Evolutionary conservation across 202 grass and related monocot genomes (phyloP).

Genomic region (Cymbopogon flexuosus): DNA sequence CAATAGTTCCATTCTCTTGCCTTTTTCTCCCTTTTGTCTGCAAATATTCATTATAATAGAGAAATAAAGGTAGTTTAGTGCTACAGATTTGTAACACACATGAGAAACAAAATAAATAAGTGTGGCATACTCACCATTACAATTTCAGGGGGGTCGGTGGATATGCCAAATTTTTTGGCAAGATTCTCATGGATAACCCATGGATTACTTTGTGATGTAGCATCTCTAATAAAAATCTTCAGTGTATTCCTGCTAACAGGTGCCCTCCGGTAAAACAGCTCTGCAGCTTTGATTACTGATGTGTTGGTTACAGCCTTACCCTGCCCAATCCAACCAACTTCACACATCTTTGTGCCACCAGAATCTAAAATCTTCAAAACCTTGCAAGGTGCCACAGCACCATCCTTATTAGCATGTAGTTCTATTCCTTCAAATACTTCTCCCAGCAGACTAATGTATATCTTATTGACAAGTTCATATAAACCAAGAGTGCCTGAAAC

Average conservation of each 20-base stretch:
- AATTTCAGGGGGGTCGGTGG: slow-evolving; percentile 39
- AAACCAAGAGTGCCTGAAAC: slow-evolving; percentile 65
- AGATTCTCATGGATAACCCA: slow-evolving; percentile 79
- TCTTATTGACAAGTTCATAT: slow-evolving; percentile 55
- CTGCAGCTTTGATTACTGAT: slow-evolving; percentile 58
- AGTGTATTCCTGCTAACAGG: slow-evolving; percentile 58
- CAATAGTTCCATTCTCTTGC: slow-evolving; percentile 30
- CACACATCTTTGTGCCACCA: slow-evolving; percentile 44
- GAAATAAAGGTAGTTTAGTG: slow-evolving; percentile 21
- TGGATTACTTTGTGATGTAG: slow-evolving; percentile 55
- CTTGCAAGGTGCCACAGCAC: slow-evolving; percentile 51
- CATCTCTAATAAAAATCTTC: slow-evolving; percentile 64
- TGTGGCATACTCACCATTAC: slow-evolving; percentile 26
- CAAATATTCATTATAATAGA: slow-evolving; percentile 36
- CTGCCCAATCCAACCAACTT: slow-evolving; percentile 61
- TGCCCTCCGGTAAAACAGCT: slow-evolving; percentile 53
- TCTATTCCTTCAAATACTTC: slow-evolving; percentile 72
- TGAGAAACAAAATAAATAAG: not conserved
- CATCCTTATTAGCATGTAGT: slow-evolving; percentile 59
- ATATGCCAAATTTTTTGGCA: slow-evolving; percentile 59
- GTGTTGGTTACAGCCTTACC: slow-evolving; percentile 45
- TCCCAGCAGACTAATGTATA: slow-evolving; percentile 58
- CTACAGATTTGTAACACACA: slow-evolving; percentile 3
- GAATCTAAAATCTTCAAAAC: slow-evolving; percentile 60
- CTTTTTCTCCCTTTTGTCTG: slow-evolving; percentile 54